Base-by-base conservation (phyloP, 1,139 yeast genomes). In the Wickerhamomyces sp. region DNA sequence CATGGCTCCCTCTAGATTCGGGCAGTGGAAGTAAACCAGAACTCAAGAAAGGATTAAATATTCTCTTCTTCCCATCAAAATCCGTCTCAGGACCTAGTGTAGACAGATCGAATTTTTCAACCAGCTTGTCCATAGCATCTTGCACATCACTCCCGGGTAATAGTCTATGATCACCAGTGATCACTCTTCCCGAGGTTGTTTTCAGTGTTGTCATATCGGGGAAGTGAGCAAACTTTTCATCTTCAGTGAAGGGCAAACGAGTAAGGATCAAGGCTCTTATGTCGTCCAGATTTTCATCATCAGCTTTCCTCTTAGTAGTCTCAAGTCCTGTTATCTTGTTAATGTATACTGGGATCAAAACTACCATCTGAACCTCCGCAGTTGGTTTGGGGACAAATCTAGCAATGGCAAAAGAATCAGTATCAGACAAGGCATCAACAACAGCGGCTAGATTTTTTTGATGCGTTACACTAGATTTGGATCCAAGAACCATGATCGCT, bases 201-300 rank as follows among this genome's bases (percentile, higher is more conserved):
- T 54, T 59, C 18, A 69, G 53, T 6, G 68, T 62, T 1, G 70
- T 61, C 41, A 87, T 62, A 26, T 68, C 66, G 0, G 87, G 83
- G 54, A 86, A 84, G 40, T 71, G 70, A 14, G 85, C 80, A 13
- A 76, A 67, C 51, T 84, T 79, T 53, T 80, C 84, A 60, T 91
- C 97, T 55, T 89, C 96, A 33, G 76, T 75, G 63, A 78, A 87
- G 1, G 97, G 95, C n/a, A 90, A 61, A 37, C 82, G 69, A 7
- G 64, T 63, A 45, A 72, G 53, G 3, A 75, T 57, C 36, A 79
- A 59, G 0, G 60, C 60, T 31, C 65, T 50, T 14, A 48, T 45
- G 29, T 49, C 44, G n/a, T 44, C 45, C 10, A 42, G 34, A 10
- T 44, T 48, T 41, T 43, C 43, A 60, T 54, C 53, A 15, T 47